phyloP scores from a whole-genome alignment of 2,329 filamentous ascomycete species.

The Talaromyces pinophilus region DNA sequence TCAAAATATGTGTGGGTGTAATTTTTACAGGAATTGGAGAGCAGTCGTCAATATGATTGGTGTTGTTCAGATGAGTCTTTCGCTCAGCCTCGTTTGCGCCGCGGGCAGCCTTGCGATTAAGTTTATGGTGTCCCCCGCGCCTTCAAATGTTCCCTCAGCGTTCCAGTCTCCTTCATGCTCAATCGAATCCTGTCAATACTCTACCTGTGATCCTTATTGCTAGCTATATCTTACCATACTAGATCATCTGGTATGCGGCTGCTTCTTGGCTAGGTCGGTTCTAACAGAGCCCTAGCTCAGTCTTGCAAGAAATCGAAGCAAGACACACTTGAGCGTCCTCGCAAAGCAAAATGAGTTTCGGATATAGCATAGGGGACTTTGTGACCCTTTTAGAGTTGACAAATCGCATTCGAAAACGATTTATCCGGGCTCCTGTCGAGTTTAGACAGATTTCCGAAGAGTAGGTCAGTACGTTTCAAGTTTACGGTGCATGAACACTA shows the following conservation, averaged over 20 bases:
- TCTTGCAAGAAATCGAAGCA: background rate
- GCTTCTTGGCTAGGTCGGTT: background rate
- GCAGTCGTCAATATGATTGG: background rate
- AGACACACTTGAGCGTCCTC: background rate
- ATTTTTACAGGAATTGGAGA: background rate
- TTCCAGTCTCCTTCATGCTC: background rate
- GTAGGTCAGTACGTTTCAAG: background rate
- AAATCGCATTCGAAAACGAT: background rate
- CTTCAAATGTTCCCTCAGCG: background rate
- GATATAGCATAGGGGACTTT: background rate
- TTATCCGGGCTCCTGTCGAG: background rate
- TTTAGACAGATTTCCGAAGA: background rate
- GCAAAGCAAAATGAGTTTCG: background rate
- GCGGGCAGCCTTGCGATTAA: background rate
- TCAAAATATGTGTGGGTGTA: background rate
- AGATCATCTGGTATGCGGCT: background rate
- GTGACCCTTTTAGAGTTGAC: background rate
- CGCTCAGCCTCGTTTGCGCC: background rate
- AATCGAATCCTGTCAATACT: background rate
- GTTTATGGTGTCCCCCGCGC: background rate
- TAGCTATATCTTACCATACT: background rate
- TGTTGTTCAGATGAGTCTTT: background rate
- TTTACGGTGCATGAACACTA: background rate
- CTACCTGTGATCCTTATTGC: background rate
- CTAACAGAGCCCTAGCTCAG: background rate